Percentiles rank a stretch among this genome's conserved stretches.
Evolutionary conservation across 371 early-diverging fungal species (phyloP).

Genomic region (Circinella umbellata): DNA sequence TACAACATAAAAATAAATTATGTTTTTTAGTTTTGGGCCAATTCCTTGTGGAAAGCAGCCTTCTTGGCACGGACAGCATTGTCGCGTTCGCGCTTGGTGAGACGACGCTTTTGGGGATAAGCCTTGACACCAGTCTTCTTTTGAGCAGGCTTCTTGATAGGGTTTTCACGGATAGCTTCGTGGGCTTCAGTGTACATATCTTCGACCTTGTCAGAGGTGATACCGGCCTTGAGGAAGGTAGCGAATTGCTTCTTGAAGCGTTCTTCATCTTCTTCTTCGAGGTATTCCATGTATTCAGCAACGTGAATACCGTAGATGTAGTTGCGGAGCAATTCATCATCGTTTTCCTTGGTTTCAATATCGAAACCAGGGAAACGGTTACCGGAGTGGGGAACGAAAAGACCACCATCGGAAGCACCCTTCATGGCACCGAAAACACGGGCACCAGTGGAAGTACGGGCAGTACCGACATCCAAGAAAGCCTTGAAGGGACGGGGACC

Average conservation of each 20-base stretch:
- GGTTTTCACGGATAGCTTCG: constrained; percentile 93
- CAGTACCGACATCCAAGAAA: constrained; percentile 99
- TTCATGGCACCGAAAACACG: constrained; percentile 99
- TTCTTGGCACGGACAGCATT: constrained; percentile 92
- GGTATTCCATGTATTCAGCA: constrained; percentile 97
- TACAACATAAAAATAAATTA: background rate
- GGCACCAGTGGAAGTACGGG: constrained; percentile 99
- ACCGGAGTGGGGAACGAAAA: constrained; percentile 98
- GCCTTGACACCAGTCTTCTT: constrained; percentile 63
- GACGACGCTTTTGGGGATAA: constrained; percentile 63
- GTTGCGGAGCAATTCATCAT: constrained; percentile 94
- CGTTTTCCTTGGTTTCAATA: constrained; percentile 88
- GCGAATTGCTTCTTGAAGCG: constrained; percentile 98
- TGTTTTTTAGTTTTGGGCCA: constrained; percentile 16
- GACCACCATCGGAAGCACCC: constrained; percentile 99
- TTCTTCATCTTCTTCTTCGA: constrained; percentile 99
- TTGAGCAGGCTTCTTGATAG: constrained; percentile 73
- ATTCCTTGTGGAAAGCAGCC: constrained; percentile 69
- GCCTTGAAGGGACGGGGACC: constrained; percentile 99
- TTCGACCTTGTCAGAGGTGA: constrained; percentile 94
- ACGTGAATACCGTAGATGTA: constrained; percentile 99
- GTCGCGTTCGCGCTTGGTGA: constrained; percentile 91
- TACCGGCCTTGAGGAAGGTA: constrained; percentile 91
- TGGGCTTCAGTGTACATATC: constrained; percentile 96
- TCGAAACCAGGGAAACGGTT: constrained; percentile 99